Base-by-base conservation (phyloP, 169 alveolate genomes). In the Eimeria necatrix region DNA sequence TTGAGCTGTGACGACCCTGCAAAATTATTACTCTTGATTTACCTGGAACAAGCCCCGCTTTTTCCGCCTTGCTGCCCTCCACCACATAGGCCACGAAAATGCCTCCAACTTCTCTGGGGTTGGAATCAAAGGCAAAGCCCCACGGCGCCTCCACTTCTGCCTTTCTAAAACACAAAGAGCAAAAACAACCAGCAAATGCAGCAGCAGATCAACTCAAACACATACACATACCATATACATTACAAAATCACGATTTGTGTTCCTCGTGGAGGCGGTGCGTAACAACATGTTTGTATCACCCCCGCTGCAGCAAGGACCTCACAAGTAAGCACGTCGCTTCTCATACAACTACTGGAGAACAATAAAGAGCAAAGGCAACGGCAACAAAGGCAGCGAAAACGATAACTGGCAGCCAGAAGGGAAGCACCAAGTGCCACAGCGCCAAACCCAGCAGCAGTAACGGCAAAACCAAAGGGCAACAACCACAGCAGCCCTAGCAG, bases 71-170 rank as follows among this genome's bases (percentile, higher is more conserved):
- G 90, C 95, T 91, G 80, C 60, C 87, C 61, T 91, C 95, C 9
- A 68, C 95, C 18, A 91, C 95, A 49, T 91, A 91, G 48, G 95
- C 95, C 4, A 91, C 83, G 83, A 16, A 76, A 56, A 68, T 26
- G 56, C 95, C 95, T 22, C 95, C 95, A 4, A 91, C 76, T 4
- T 83, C 60, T 3, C 61, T 49, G 53, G 84, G 90, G 26, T 91
- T 91, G 51, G 91, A 89, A 53, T 60, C 95, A 18, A 91, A 52
- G n/a, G 90, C 95, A 9, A 91, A 60, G 41, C 95, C 95, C 90
- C 90, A 61, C 26, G 95, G 95, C 68, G 85, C 85, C 68, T 56
- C 85, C 83, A 91, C 64, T 46, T 52, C 48, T 24, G 83, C 81
- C 51, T 26, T n/a, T 10, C 95, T 91, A 90, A 10, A 60, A 68